A percentile compares a stretch with the other conserved stretches of the same genome.
Conservation (phyloP, 2,329 filamentous ascomycete genomes). For the Fusarium papillatum region DNA sequence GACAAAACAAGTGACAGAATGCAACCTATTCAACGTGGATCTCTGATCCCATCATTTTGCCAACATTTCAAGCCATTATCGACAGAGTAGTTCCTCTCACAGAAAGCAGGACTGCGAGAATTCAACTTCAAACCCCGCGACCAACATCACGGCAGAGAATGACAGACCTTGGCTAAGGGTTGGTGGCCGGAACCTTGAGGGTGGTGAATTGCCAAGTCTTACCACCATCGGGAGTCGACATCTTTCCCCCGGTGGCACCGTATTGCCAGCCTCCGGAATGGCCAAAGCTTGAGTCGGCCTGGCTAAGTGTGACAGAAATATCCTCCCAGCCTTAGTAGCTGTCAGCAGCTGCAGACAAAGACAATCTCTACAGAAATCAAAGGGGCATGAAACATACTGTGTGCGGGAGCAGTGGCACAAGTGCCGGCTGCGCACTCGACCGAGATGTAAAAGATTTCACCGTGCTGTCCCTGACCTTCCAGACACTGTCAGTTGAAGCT, state of each 20-base stretch:
- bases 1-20: background rate
- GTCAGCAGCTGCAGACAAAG: background rate
- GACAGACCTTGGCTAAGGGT: background rate
- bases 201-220: conserved; percentile 17
- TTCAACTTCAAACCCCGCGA: background rate
- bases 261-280: conserved; percentile 7
- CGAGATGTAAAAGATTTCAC: conserved; percentile 25
- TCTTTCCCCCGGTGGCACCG: conserved; percentile 18
- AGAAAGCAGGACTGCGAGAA: background rate
- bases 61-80: background rate
- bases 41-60: too few relatives aligned
- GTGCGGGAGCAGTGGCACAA: conserved; percentile 14
- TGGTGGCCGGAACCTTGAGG: conserved; percentile 5
- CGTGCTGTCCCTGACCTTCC: conserved; percentile 10
- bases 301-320: conserved; percentile 14
- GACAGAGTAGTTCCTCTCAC: background rate
- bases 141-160: background rate
- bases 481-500: background rate
- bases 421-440: conserved; percentile 13
- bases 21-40: background rate
- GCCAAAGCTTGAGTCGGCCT: conserved; percentile 10
- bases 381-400: conserved; percentile 3
- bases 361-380: too few relatives aligned
- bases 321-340: conserved; percentile 12
- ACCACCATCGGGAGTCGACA: conserved; percentile 18